Conservation (phyloP, 306 rosid species). For the Pachyrhizus erosus region DNA sequence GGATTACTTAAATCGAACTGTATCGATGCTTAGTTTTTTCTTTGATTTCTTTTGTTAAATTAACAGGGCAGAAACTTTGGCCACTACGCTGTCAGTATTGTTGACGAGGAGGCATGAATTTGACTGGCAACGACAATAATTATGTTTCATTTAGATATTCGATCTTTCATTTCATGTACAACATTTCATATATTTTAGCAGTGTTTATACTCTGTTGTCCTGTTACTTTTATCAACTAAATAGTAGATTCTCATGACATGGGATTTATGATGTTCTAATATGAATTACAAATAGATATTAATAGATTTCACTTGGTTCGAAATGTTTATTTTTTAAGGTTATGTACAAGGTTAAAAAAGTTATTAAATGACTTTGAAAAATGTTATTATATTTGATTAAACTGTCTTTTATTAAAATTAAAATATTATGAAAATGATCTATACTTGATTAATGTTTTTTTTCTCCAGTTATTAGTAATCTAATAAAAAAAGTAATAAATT, state of each 20-base stretch:
- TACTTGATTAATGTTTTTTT: too few relatives aligned
- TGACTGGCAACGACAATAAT: neutral
- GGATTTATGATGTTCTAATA: neutral
- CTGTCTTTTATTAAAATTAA: too few relatives aligned
- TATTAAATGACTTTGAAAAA: too few relatives aligned
- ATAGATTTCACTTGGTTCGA: neutral
- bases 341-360: too few relatives aligned
- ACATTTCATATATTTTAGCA: neutral
- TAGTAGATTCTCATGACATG: neutral
- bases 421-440: too few relatives aligned
- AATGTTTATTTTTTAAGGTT: neutral
- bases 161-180: neutral
- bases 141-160: neutral
- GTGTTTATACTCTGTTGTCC: neutral
- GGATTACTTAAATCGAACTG: too few relatives aligned
- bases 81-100: slow-evolving; percentile 66
- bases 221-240: neutral
- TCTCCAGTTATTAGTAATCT: too few relatives aligned
- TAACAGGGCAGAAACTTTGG: slow-evolving; percentile 82
- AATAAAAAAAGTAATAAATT: too few relatives aligned
- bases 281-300: neutral
- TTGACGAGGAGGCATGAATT: slow-evolving; percentile 55
- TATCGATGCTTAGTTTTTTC: neutral
- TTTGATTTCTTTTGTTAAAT: neutral
- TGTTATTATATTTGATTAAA: too few relatives aligned